Percentiles rank a stretch among this genome's conserved stretches.
Evolutionary conservation across 2,329 filamentous ascomycete genomes (phyloP).

Genomic region (Biscogniauxia sp.): DNA sequence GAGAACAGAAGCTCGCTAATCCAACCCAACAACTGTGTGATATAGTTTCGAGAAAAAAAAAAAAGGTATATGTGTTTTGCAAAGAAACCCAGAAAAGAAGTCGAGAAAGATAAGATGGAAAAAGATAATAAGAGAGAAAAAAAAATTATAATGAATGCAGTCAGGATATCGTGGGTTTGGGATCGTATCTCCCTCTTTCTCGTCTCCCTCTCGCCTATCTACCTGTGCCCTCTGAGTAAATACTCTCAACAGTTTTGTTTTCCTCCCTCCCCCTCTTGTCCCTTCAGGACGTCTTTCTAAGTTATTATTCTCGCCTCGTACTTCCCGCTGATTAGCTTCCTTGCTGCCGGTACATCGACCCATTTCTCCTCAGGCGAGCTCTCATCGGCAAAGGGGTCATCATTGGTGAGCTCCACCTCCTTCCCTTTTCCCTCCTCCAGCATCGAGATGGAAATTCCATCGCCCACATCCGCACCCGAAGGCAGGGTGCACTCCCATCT

Average conservation of each 20-base stretch:
- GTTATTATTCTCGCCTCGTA: slow-evolving; percentile 56
- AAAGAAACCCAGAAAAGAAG: slow-evolving; percentile 9
- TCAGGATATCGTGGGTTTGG: slow-evolving; percentile 1
- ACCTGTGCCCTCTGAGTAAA: not conserved
- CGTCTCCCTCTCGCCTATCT: not conserved
- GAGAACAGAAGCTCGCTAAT: slow-evolving; percentile 13
- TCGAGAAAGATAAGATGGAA: slow-evolving; percentile 17
- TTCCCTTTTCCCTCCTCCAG: slow-evolving; percentile 53
- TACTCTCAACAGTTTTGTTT: not conserved
- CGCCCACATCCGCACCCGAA: slow-evolving; percentile 22
- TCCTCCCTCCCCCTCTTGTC: slow-evolving; percentile 4
- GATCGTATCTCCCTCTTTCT: not conserved
- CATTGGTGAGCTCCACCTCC: slow-evolving; percentile 43
- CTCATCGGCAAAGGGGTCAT: slow-evolving; percentile 64
- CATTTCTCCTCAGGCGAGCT: slow-evolving; percentile 46
- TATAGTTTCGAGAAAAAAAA: not conserved
- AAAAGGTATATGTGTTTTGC: too few species aligned
- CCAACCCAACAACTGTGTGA: slow-evolving; percentile 16
- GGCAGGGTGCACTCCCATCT: slow-evolving; percentile 64
- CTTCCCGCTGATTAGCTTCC: slow-evolving; percentile 71
- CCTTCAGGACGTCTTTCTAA: slow-evolving; percentile 7
- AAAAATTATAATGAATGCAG: slow-evolving; percentile 13
- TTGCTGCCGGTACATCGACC: slow-evolving; percentile 63
- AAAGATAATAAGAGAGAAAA: slow-evolving; percentile 15
- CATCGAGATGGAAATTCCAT: slow-evolving; percentile 59